These are phyloP conservation scores for Neofusicoccum sp. DNA, from an alignment of 2,329 filamentous ascomycete species.

Conservation along the genomic window DNA sequence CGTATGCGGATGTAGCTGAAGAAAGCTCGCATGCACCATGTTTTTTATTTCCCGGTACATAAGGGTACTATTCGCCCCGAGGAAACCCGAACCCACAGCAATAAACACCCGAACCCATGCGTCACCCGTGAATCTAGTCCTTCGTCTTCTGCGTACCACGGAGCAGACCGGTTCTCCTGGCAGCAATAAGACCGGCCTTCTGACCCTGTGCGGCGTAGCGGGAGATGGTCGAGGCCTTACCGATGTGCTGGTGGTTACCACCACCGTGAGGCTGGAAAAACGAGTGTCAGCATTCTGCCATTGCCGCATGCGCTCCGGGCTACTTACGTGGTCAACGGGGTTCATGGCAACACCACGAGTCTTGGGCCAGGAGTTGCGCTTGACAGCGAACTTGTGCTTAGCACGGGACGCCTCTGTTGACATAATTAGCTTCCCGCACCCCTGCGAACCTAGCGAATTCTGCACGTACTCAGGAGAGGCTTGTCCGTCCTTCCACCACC, in stretches of 20 bases:
- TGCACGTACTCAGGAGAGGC: constrained; percentile 80
- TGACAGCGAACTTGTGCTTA: constrained; percentile 99
- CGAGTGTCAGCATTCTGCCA: constrained; percentile 31
- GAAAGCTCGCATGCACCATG: constrained; percentile 19
- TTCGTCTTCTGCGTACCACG: constrained; percentile 99
- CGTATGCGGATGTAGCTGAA: not conserved
- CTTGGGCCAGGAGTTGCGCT: constrained; percentile 99
- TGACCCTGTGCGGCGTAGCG: constrained; percentile 97
- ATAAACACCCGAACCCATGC: constrained; percentile 23
- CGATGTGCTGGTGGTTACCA: constrained; percentile 99
- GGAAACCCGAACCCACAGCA: constrained; percentile 20
- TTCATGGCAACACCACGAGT: constrained; percentile 99
- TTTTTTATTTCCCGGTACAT: constrained; percentile 20
- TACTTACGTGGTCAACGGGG: constrained; percentile 87
- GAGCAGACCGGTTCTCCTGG: constrained; percentile 98
- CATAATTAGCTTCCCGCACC: constrained; percentile 40
- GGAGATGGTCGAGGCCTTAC: constrained; percentile 99
- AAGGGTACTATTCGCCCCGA: constrained; percentile 19
- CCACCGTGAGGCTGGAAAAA: constrained; percentile 51
- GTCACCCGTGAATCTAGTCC: constrained; percentile 55
- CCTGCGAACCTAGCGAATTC: constrained; percentile 9
- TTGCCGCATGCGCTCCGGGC: constrained; percentile 18
- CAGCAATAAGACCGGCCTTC: constrained; percentile 99
- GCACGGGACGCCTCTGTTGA: constrained; percentile 90
- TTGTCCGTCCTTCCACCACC: constrained; percentile 99